Percentiles rank a stretch among this genome's conserved stretches.
These are phyloP conservation scores for Rutidosis leptorrhynchoides DNA, from an alignment of 129 eudicot species.

Conservation along the genomic window DNA sequence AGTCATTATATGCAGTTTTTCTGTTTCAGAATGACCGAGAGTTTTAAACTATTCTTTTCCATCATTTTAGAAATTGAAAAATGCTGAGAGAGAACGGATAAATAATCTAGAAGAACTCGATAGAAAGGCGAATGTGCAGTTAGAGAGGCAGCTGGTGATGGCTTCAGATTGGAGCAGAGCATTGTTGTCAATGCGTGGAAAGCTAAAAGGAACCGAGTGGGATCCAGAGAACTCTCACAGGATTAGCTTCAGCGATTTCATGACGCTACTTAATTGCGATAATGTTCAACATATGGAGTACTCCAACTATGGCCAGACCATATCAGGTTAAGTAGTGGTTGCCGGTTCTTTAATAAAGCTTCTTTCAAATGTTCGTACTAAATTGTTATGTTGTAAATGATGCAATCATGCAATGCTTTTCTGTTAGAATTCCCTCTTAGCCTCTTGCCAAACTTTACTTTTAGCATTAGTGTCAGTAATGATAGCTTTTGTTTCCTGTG, in stretches of 20 bases:
- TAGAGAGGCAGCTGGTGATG: constrained; percentile 93
- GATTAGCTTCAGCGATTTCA: constrained; percentile 74
- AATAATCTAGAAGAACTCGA: constrained; percentile 72
- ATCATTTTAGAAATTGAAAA: constrained; percentile 78
- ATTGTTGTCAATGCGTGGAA: constrained; percentile 65
- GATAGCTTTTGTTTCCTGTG: too few species aligned
- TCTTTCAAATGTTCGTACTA: too few species aligned
- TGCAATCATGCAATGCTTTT: too few species aligned
- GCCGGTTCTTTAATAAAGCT: too few species aligned
- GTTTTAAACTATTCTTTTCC: too few species aligned
- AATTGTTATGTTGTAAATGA: too few species aligned
- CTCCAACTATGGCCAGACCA: constrained; percentile 79
- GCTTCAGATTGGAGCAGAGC: constrained; percentile 94
- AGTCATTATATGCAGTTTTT: too few species aligned
- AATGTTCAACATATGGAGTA: constrained; percentile 92
- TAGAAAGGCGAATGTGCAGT: constrained; percentile 69
- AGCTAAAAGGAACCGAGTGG: constrained; percentile 91
- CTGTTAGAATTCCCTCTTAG: too few species aligned
- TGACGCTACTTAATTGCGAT: constrained; percentile 64
- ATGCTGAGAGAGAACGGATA: constrained; percentile 64
- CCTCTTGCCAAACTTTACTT: too few species aligned
- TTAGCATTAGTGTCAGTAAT: too few species aligned
- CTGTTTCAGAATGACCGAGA: too few species aligned
- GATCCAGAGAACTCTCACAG: constrained; percentile 77
- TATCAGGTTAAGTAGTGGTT: constrained; percentile 88